Conservation (phyloP, 495 filamentous ascomycete genomes). For the Astrothelium subdiscretum region DNA sequence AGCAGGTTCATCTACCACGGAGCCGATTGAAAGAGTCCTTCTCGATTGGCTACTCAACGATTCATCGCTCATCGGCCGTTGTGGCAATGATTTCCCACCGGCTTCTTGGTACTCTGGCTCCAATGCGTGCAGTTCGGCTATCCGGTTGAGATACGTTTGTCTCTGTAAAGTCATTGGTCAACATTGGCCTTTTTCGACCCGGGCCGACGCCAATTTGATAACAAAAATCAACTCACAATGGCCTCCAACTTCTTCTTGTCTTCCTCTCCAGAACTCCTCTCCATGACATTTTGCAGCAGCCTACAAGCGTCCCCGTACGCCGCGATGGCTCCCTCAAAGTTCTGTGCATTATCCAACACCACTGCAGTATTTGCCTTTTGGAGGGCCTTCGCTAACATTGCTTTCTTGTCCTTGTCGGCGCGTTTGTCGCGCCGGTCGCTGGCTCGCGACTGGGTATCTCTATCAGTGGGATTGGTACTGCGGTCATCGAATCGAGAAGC, state of each 20-base stretch:
- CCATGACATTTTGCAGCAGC: conserved; percentile 76
- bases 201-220: not conserved
- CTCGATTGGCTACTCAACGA: not conserved
- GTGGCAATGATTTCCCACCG: conserved; percentile 41
- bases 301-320: conserved; percentile 85
- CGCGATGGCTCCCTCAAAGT: conserved; percentile 83
- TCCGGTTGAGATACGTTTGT: conserved; percentile 77
- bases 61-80: conserved; percentile 62
- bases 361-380: conserved; percentile 95
- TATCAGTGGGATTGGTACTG: conserved; percentile 4
- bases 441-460: not conserved
- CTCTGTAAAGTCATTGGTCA: conserved; percentile 41
- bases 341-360: conserved; percentile 84
- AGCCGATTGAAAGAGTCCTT: not conserved
- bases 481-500: conserved; percentile 8
- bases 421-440: conserved; percentile 4
- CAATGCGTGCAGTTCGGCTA: conserved; percentile 67
- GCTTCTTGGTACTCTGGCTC: conserved; percentile 40
- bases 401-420: conserved; percentile 49
- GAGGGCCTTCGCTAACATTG: conserved; percentile 84
- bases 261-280: conserved; percentile 66
- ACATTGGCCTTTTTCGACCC: not conserved
- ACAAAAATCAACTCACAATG: conserved; percentile 56
- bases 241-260: conserved; percentile 75
- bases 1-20: conserved; percentile 24